Evolutionary conservation across 495 filamentous ascomycete species (phyloP), one percentile per base, ranked within the genome.

Genomic region (Neurospora sp.): DNA sequence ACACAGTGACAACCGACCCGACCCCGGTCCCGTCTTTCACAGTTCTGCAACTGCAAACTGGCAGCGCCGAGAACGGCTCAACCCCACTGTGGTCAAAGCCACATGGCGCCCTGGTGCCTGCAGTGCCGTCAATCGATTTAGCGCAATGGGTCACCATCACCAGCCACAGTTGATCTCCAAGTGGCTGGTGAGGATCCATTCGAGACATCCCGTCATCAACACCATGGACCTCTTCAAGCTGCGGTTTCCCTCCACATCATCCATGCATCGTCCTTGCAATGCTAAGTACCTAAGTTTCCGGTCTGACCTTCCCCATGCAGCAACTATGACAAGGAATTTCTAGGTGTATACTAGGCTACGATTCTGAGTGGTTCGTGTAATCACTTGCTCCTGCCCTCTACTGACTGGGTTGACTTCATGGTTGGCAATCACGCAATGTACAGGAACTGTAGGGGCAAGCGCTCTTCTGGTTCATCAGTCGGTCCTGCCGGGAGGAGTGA

Each of bases 1-100:
- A 78, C 77, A 75, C 73, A 72, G 70, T 54, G 69, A 73, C 70
- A 73, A 72, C 42, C 49, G 27, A 72, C 54, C 54, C 14, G 27
- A 18, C 14, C 49, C 54, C 6, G 6, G 54, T 66, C 54, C 27
- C 27, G 27, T 66, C 54, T 18, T 18, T 62, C 54, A 23, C 4
- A 16, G 54, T 62, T 35, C 54, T 62, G 54, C 54, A 62, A 62
- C 12, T 37, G 54, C 54, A 66, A 66, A 66, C 54, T 66, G 54
- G 35, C 54, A 66, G 54, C 27, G 23, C 54, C 54, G 54, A 66
- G 54, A 66, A 35, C 27, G 54, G 54, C 14, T 18, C 23, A 14
- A 31, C 54, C 49, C 49, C 23, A 60, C 23, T 27, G 20, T 60
- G 27, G 20, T 20, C 44, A 49, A 23, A 49, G 49, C 11, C 49